Evolutionary conservation across 805 yeast genomes (phyloP).

Genomic region (Myxozyma vanderwaltii): DNA sequence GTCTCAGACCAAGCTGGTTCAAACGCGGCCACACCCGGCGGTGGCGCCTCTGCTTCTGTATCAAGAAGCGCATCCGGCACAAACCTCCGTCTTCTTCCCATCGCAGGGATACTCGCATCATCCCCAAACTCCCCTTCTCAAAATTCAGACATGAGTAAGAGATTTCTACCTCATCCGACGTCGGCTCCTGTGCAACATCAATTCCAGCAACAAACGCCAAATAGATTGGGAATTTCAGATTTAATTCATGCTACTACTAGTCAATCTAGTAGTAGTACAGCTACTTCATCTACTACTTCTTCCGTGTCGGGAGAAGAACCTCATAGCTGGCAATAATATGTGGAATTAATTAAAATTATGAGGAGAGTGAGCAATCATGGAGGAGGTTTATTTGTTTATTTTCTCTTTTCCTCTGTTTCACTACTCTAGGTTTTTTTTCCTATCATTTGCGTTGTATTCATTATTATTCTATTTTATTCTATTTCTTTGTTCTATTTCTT

Average conservation of each 20-base stretch:
- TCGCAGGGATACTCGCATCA: conserved; percentile 23
- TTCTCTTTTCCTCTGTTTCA: background rate
- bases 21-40: conserved; percentile 2
- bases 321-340: conserved; percentile 7
- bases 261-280: background rate
- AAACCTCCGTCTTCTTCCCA: conserved; percentile 29
- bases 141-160: background rate
- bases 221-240: conserved; percentile 30
- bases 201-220: background rate
- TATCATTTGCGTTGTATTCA: background rate
- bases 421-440: background rate
- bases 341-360: too few relatives aligned
- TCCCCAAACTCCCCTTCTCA: conserved; percentile 6
- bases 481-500: background rate
- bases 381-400: too few relatives aligned
- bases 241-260: conserved; percentile 25
- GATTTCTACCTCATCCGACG: conserved; percentile 20
- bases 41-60: conserved; percentile 7
- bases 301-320: conserved; percentile 4
- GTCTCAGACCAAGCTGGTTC: conserved; percentile 13
- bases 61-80: conserved; percentile 19
- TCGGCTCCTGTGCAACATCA: conserved; percentile 17
- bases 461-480: background rate
- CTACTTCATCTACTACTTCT: background rate
- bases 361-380: too few relatives aligned